Evolutionary conservation across 805 yeast genomes (phyloP).

Genomic region (Candida gorgasii): DNA sequence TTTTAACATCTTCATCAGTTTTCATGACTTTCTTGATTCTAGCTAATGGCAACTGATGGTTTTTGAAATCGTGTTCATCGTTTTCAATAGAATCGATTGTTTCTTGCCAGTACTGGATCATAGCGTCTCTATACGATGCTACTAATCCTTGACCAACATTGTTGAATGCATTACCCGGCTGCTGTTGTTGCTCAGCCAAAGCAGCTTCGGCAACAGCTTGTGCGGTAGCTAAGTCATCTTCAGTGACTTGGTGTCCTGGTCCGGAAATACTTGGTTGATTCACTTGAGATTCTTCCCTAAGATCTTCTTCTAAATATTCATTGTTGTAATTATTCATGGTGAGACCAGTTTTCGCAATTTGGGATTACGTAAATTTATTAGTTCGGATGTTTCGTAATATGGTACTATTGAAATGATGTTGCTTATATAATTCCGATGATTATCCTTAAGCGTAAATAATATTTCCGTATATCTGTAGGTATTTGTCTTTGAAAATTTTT

Average conservation of each 20-base stretch:
- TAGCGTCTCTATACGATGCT: slow-evolving; percentile 79
- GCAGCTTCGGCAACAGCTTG: slow-evolving; percentile 51
- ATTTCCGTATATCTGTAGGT: not conserved
- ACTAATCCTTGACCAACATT: slow-evolving; percentile 92
- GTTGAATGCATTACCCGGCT: slow-evolving; percentile 67
- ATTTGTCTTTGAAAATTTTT: slow-evolving; percentile 1
- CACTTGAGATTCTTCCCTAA: slow-evolving; percentile 6
- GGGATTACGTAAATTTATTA: not conserved
- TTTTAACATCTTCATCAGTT: slow-evolving; percentile 93
- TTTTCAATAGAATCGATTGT: slow-evolving; percentile 87
- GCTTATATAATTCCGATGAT: not conserved
- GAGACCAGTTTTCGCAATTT: not conserved
- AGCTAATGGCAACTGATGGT: slow-evolving; percentile 93
- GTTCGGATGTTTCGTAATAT: not conserved
- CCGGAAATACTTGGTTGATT: slow-evolving; percentile 1
- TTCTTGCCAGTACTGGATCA: slow-evolving; percentile 98
- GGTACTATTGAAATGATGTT: not conserved
- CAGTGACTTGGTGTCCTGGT: slow-evolving; percentile 31
- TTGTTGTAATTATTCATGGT: slow-evolving; percentile 15
- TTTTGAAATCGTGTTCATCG: slow-evolving; percentile 87
- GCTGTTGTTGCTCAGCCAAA: slow-evolving; percentile 44
- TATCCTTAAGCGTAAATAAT: not conserved
- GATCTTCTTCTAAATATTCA: slow-evolving; percentile 17
- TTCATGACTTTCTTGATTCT: slow-evolving; percentile 97
- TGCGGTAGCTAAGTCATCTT: slow-evolving; percentile 44